Evolutionary conservation across 2,329 filamentous ascomycete species (phyloP).

Genomic region (Colletotrichum acutatum): DNA sequence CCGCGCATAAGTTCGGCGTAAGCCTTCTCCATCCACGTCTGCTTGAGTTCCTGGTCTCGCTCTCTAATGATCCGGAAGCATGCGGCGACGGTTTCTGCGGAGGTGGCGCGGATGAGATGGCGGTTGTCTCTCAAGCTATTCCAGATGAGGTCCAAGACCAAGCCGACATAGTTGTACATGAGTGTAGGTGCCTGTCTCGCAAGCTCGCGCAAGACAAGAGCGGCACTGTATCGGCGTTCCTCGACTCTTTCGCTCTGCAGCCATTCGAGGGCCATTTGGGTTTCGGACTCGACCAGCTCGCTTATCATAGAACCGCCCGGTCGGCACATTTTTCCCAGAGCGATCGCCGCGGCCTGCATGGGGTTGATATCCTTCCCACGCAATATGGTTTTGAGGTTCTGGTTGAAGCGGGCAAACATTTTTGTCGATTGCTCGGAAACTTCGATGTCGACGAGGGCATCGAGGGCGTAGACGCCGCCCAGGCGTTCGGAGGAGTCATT

Average conservation of each 20-base stretch:
- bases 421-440: conserved; percentile 93
- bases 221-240: conserved; percentile 91
- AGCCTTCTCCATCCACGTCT: conserved; percentile 90
- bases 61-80: conserved; percentile 97
- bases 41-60: conserved; percentile 87
- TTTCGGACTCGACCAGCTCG: conserved; percentile 95
- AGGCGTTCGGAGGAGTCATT: conserved; percentile 89
- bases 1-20: conserved; percentile 86
- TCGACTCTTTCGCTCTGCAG: conserved; percentile 95
- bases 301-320: conserved; percentile 95
- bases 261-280: conserved; percentile 96
- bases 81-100: conserved; percentile 91
- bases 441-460: conserved; percentile 94
- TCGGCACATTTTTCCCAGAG: conserved; percentile 88
- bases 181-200: conserved; percentile 93
- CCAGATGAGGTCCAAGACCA: conserved; percentile 97
- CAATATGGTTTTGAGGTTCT: conserved; percentile 87
- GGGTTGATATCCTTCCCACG: conserved; percentile 91
- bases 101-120: conserved; percentile 90
- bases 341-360: conserved; percentile 89
- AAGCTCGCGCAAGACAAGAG: conserved; percentile 89
- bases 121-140: conserved; percentile 90
- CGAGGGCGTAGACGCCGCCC: conserved; percentile 91
- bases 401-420: conserved; percentile 87
- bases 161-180: conserved; percentile 94